These are phyloP conservation scores for Coprinellus aureogranulatus DNA, from an alignment of 768 basidiomycete species.

Conservation along the genomic window DNA sequence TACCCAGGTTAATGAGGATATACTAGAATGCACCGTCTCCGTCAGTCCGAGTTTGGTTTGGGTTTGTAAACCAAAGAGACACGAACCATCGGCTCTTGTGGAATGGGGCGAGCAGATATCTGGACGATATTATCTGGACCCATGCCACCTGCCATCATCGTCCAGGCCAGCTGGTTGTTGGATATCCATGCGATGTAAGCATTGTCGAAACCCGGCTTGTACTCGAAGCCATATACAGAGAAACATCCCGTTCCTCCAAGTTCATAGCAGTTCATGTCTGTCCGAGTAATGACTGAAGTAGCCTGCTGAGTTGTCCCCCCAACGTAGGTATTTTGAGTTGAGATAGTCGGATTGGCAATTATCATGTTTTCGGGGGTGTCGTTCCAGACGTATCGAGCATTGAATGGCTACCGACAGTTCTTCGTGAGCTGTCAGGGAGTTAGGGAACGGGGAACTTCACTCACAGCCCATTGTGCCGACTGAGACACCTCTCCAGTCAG, in stretches of 20 bases:
- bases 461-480: constrained; percentile 78
- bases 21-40: constrained; percentile 53
- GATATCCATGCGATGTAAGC: constrained; percentile 86
- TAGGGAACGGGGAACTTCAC: constrained; percentile 23
- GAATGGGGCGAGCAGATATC: constrained; percentile 65
- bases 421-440: neutral
- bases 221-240: constrained; percentile 79
- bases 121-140: constrained; percentile 57
- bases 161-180: constrained; percentile 69
- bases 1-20: constrained; percentile 78
- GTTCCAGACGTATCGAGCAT: constrained; percentile 66
- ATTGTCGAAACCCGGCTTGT: constrained; percentile 58
- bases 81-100: constrained; percentile 84
- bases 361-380: constrained; percentile 60
- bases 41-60: neutral
- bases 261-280: constrained; percentile 72
- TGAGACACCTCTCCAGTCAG: constrained; percentile 70
- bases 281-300: constrained; percentile 67
- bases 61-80: neutral
- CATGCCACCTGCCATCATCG: constrained; percentile 65
- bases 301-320: constrained; percentile 78
- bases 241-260: constrained; percentile 49
- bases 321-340: constrained; percentile 57
- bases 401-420: constrained; percentile 63
- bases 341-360: constrained; percentile 54